These are phyloP conservation scores for Tuctoria greenei DNA, from an alignment of 176 grass and related monocot species.

Conservation along the genomic window DNA sequence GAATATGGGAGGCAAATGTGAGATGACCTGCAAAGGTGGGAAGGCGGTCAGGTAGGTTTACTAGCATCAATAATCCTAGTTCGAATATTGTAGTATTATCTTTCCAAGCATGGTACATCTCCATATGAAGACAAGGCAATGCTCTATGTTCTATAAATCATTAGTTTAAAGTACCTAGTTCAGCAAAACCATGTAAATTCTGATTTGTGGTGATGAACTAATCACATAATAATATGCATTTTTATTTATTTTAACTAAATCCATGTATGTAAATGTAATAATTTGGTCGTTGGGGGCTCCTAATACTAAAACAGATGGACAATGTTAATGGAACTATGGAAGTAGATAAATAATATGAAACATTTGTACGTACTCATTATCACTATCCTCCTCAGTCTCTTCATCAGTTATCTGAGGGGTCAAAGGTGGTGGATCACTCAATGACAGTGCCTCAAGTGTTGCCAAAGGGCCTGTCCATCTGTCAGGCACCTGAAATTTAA, in stretches of 20 bases:
- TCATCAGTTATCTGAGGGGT: not conserved
- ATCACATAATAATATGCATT: not conserved
- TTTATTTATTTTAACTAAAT: not conserved
- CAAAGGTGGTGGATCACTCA: not conserved
- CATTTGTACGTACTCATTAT: not conserved
- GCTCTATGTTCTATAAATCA: not conserved
- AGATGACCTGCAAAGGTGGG: not conserved
- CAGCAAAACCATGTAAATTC: not conserved
- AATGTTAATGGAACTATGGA: not conserved
- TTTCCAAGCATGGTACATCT: not conserved
- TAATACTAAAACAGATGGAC: not conserved
- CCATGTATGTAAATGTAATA: not conserved
- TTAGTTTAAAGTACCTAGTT: not conserved
- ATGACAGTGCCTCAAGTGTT: not conserved
- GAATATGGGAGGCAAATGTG: too few species aligned
- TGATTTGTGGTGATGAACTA: not conserved
- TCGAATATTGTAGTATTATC: not conserved
- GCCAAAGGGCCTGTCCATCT: too few species aligned
- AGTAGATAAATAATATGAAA: not conserved
- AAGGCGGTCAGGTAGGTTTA: not conserved
- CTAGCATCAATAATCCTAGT: not conserved
- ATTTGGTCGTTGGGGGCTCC: not conserved
- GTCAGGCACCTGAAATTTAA: too few species aligned
- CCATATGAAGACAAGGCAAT: not conserved
- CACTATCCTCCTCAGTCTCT: not conserved